phyloP scores from a whole-genome alignment of 2,329 filamentous ascomycete genomes.

The Xylariomycetidae sp. region DNA sequence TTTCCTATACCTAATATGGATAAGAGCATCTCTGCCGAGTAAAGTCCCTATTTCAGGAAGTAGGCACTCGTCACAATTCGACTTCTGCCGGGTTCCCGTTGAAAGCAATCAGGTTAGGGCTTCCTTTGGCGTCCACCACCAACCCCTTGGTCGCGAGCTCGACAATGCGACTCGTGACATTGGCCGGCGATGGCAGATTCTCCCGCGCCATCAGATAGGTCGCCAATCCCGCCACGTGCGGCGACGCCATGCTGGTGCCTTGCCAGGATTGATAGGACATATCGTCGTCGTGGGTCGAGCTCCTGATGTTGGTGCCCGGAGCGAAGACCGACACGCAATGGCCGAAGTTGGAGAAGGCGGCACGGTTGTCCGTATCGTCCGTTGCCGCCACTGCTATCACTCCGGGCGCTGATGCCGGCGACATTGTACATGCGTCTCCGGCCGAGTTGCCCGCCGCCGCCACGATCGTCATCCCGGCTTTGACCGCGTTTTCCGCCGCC shows the following conservation, averaged over 20 bases:
- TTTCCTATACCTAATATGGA: no score
- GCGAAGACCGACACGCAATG: conserved; percentile 20
- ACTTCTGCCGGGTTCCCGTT: conserved; percentile 17
- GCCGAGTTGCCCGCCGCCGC: conserved; percentile 21
- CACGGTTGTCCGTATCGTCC: conserved; percentile 16
- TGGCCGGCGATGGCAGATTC: conserved; percentile 10
- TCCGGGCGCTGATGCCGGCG: conserved; percentile 17
- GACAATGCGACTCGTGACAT: conserved; percentile 11
- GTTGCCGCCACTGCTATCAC: conserved; percentile 22
- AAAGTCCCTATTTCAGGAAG: no score
- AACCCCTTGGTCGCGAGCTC: conserved; percentile 15
- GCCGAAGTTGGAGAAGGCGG: conserved; percentile 18
- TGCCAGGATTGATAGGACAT: conserved; percentile 6
- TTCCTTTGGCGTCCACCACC: conserved; percentile 17
- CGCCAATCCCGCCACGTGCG: conserved; percentile 21
- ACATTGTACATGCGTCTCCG: conserved; percentile 17
- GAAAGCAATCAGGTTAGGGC: conserved; percentile 21
- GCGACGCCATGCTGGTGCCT: conserved; percentile 23
- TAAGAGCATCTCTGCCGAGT: no score
- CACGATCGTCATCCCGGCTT: conserved; percentile 20
- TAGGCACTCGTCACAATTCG: no score
- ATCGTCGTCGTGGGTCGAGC: conserved; percentile 15
- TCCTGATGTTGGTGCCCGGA: conserved; percentile 19
- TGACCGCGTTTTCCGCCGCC: conserved; percentile 13
- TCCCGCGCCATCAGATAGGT: conserved; percentile 22